Conservation (phyloP, 345 rosid genomes). For the Pseudoturritis turrita region DNA sequence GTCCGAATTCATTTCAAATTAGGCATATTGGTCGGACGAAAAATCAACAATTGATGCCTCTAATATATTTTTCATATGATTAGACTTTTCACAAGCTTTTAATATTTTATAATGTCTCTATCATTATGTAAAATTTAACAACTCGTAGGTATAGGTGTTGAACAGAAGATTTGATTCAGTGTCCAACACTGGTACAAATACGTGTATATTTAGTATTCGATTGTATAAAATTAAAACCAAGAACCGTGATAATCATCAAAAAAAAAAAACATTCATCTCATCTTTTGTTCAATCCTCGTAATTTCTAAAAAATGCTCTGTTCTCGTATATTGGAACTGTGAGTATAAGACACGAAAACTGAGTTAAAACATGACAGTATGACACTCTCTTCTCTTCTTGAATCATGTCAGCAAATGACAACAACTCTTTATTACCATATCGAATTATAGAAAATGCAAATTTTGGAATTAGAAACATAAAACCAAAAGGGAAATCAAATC, state of each 20-base stretch:
- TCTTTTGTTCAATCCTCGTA: too few species aligned
- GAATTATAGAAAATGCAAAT: constrained; percentile 4
- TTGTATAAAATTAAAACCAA: too few species aligned
- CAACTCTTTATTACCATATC: constrained; percentile 18
- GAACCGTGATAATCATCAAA: too few species aligned
- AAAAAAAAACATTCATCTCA: too few species aligned
- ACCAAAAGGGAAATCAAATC: background rate
- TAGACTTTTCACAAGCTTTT: background rate
- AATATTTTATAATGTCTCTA: background rate
- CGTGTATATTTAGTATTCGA: too few species aligned
- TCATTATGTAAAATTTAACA: background rate
- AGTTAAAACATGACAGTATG: background rate
- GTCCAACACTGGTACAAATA: too few species aligned
- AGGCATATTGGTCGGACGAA: background rate
- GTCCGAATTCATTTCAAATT: background rate
- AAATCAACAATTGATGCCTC: background rate
- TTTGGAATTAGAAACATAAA: background rate
- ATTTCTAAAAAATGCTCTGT: too few species aligned
- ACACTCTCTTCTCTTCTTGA: background rate
- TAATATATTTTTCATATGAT: too few species aligned
- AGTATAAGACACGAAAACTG: background rate
- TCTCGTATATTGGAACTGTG: background rate
- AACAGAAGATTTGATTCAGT: too few species aligned
- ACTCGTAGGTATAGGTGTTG: background rate
- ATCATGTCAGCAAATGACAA: constrained; percentile 1